Evolutionary conservation across 495 filamentous ascomycete species (phyloP).

Genomic region (Xylaria scruposa): DNA sequence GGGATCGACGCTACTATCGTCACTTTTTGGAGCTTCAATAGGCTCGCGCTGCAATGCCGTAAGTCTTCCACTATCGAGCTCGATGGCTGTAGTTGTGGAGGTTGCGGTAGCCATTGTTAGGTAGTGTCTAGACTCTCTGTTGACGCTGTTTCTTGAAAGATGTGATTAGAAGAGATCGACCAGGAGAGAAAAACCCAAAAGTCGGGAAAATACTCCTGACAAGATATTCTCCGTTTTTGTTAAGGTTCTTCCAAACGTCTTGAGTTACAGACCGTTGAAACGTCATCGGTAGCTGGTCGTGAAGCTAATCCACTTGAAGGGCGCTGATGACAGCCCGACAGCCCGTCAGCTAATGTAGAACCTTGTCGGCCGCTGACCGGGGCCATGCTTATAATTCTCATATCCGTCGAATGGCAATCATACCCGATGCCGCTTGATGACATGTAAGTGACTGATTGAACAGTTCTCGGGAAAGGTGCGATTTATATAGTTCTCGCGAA

Average conservation of each 20-base stretch:
- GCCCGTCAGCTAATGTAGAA: not conserved
- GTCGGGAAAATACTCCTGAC: not conserved
- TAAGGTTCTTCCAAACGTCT: not conserved
- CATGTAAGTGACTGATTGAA: not conserved
- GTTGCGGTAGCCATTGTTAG: slow-evolving; percentile 22
- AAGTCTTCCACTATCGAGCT: not conserved
- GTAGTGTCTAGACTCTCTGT: not conserved
- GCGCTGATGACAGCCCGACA: slow-evolving; percentile 5
- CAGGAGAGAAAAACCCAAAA: not conserved
- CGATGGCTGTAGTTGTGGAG: slow-evolving; percentile 18
- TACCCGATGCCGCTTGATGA: not conserved
- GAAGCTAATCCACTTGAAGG: slow-evolving; percentile 15
- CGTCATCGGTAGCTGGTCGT: not conserved
- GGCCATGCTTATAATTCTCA: not conserved
- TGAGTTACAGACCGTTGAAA: not conserved
- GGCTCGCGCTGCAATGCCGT: slow-evolving; percentile 19
- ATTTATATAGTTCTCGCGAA: not conserved
- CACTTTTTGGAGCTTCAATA: not conserved
- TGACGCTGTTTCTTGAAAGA: not conserved
- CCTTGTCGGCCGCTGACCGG: slow-evolving; percentile 7
- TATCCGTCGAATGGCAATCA: not conserved
- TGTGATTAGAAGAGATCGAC: not conserved
- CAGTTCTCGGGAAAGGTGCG: not conserved
- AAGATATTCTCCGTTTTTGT: not conserved
- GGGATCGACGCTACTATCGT: slow-evolving; percentile 40